Evolutionary conservation across 371 early-diverging fungal species (phyloP).

Genomic region (Chytridium lagenaria): DNA sequence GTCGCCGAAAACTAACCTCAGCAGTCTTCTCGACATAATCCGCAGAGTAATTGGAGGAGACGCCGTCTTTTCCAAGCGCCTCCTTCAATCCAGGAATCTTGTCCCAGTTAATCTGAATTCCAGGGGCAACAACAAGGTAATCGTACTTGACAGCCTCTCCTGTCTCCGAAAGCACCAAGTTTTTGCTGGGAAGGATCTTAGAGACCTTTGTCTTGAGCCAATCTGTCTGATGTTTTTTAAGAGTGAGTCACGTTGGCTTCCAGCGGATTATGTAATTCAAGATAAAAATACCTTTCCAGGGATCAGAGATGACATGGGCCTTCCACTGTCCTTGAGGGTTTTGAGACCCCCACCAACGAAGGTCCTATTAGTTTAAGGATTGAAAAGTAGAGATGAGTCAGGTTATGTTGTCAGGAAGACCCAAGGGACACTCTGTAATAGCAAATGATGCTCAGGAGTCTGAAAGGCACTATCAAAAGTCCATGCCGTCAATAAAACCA

Average conservation of each 20-base stretch:
- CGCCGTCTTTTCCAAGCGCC: constrained; percentile 79
- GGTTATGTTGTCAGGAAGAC: too few species aligned
- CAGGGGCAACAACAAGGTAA: constrained; percentile 87
- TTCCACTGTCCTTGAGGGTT: constrained; percentile 69
- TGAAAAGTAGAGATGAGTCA: too few species aligned
- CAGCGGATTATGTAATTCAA: too few species aligned
- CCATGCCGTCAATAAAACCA: too few species aligned
- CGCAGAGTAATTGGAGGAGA: constrained; percentile 77
- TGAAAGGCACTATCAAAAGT: too few species aligned
- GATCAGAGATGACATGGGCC: constrained; percentile 73
- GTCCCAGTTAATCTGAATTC: constrained; percentile 81
- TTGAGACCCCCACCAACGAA: constrained; percentile 84
- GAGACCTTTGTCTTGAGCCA: constrained; percentile 79
- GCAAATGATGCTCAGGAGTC: too few species aligned
- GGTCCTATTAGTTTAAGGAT: constrained; percentile 22
- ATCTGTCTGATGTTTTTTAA: constrained; percentile 56
- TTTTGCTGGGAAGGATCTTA: constrained; percentile 71
- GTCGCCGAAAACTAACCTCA: constrained; percentile 17
- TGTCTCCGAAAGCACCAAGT: constrained; percentile 69
- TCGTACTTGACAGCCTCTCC: constrained; percentile 78
- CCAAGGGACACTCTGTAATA: too few species aligned
- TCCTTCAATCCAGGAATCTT: constrained; percentile 78
- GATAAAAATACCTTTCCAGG: constrained; percentile 50
- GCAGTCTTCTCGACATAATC: constrained; percentile 78
- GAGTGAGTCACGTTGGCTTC: too few species aligned